Base-by-base conservation (phyloP, 2,329 filamentous ascomycete species). In the Didymella glomerata region DNA sequence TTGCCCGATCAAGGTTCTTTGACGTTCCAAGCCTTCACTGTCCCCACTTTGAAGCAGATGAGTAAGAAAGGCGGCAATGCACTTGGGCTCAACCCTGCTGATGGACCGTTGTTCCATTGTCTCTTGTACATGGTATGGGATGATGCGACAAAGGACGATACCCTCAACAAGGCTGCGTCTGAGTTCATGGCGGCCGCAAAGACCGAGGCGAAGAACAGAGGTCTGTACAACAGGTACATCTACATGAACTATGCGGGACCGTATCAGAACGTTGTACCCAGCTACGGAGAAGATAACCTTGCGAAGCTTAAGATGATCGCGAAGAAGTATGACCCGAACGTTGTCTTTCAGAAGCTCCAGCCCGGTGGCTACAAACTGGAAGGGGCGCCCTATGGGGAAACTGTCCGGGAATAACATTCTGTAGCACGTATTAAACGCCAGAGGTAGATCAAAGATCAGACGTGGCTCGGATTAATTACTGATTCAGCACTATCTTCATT, bases 181-280 rank as follows among this genome's bases (percentile, higher is more conserved):
- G 63, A 63, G 9, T 62, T 68, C n/a, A 56, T 66, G 48, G 51
- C 49, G 13, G 44, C 41, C 5, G 62, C 52, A 1, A 61, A 60
- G n/a, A 50, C 16, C 24, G 63, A 66, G 36, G 63, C 58, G 4
- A 66, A 64, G 49, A 57, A 36, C 11, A 49, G 62, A 4, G 62
- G 59, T 2, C 20, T 67, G n/a, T 54, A 59, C 18, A 57, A 40
- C 7, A 50, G 51, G 5, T 82, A 74, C 56, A 62, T 81, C 27
- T 83, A 82, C 67, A 77, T 82, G 76, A 83, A 83, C 64, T 82
- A 83, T 59, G 81, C 78, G 11, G 74, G 73, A 44, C 69, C 74
- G 55, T 78, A 73, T 60, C 79, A 83, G 63, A 75, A 79, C 58
- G 75, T 79, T 1, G 60, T 83, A 24, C 63, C 68, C 7, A 73